Evolutionary conservation across 176 grass and related monocot species (phyloP).

Genomic region (Oryza brachyantha): DNA sequence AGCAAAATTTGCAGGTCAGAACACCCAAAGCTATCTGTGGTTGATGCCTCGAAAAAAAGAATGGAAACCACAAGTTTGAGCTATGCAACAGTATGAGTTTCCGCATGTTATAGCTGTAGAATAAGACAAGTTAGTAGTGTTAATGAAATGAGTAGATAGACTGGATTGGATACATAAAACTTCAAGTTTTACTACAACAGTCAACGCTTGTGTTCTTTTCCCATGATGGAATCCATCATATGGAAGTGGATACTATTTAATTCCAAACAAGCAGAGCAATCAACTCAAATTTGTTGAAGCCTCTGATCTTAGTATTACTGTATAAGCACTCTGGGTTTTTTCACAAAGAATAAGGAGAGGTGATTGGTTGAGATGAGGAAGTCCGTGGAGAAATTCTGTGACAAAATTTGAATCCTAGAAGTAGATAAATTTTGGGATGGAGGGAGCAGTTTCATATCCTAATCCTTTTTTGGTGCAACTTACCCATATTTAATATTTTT

Average conservation of each 20-base stretch:
- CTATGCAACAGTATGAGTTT: not conserved
- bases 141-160: not conserved
- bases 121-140: not conserved
- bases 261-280: not conserved
- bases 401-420: too few species aligned
- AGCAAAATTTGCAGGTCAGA: not conserved
- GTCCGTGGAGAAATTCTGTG: too few species aligned
- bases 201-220: not conserved
- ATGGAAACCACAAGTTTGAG: not conserved
- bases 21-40: not conserved
- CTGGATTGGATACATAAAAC: not conserved
- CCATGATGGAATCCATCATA: not conserved
- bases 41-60: not conserved
- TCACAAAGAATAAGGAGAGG: too few species aligned
- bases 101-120: not conserved
- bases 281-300: not conserved
- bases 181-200: not conserved
- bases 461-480: slow-evolving; percentile 15
- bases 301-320: not conserved
- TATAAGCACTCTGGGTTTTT: too few species aligned
- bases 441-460: too few species aligned
- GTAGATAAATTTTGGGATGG: too few species aligned
- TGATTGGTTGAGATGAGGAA: too few species aligned
- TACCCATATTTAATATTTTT: slow-evolving; percentile 26
- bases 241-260: not conserved